Evolutionary conservation across 805 yeast genomes (phyloP), one percentile per base, ranked within the genome.

Genomic region (Kodamaea kaohsiungensis): DNA sequence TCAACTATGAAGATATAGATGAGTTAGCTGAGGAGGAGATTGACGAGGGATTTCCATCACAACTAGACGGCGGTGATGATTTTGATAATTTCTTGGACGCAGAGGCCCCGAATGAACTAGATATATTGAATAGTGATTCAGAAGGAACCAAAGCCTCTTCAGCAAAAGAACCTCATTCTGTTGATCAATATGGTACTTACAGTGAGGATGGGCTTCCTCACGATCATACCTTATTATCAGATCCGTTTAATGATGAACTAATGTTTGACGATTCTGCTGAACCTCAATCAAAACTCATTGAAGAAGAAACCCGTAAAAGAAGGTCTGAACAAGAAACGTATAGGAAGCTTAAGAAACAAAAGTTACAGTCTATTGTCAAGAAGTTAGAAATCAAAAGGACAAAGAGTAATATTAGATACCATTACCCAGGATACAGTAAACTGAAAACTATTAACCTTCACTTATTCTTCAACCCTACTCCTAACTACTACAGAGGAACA

Each of bases 391-490:
- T 58, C 22, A 63, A 65, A 52, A 61, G 67, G 30, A 53, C 57
- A 30, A 61, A 64, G 46, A 57, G 66, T 15, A 67, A 67, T 58
- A 66, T 85, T 30, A 67, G 73, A 42, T 71, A 73, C 37, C 83
- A 83, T 61, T 89, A 79, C 64, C 96, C 96, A 0, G 73, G 80
- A 1, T 90, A 86, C 67, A 73, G 77, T 52, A 75, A 73, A 18
- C 78, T 83, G 22, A 73, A 79, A 46, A 79, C 85, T 1, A 73
- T 87, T 61, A 82, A 84, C 59, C 82, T 87, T 81, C 89, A 87
- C 66, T 68, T 80, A 7, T 70, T 89, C 47, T 88, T 87, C 61
- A 80, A 82, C 27, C 87, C 93, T 1, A 67, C 79, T 9, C 88
- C 92, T 0, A 70, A 73, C 15, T 77, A 77, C 53, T 82, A 81